A percentile compares a stretch with the other conserved stretches of the same genome.
Evolutionary conservation across 129 eudicot genomes (phyloP).

Genomic region (Ambrosia artemisiifolia): DNA sequence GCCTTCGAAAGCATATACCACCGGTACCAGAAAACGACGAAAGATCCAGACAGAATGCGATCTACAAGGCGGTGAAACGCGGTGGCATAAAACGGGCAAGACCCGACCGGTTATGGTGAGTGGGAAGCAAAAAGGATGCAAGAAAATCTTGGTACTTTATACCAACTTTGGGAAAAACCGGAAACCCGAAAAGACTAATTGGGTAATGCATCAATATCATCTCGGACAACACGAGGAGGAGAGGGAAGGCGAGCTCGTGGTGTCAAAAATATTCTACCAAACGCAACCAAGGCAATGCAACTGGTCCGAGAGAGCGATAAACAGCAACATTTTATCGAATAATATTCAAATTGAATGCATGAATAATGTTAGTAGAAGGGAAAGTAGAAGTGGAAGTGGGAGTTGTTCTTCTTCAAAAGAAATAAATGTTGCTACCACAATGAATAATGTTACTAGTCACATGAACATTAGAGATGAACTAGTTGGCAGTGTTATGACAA

Average conservation of each 20-base stretch:
- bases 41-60: conserved; percentile 53
- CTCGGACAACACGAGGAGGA: conserved; percentile 68
- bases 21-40: conserved; percentile 69
- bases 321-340: conserved; percentile 7
- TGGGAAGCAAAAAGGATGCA: conserved; percentile 54
- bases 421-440: conserved; percentile 9
- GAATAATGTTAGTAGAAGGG: conserved; percentile 30
- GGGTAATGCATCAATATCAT: conserved; percentile 85
- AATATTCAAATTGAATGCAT: conserved; percentile 18
- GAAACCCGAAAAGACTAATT: conserved; percentile 70
- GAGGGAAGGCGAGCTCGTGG: conserved; percentile 70
- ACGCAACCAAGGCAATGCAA: conserved; percentile 75
- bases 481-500: conserved; percentile 38
- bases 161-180: conserved; percentile 64
- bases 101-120: conserved; percentile 49
- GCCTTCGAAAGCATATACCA: conserved; percentile 73
- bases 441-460: conserved; percentile 10
- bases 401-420: conserved; percentile 71
- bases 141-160: conserved; percentile 72
- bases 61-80: conserved; percentile 54
- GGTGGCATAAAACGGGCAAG: conserved; percentile 84
- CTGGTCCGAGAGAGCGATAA: conserved; percentile 45
- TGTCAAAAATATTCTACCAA: conserved; percentile 70
- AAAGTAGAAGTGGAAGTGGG: conserved; percentile 51
- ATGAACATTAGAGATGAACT: conserved; percentile 26